phyloP scores from a whole-genome alignment of 2,329 filamentous ascomycete genomes.

The Colletotrichum sansevieriae region DNA sequence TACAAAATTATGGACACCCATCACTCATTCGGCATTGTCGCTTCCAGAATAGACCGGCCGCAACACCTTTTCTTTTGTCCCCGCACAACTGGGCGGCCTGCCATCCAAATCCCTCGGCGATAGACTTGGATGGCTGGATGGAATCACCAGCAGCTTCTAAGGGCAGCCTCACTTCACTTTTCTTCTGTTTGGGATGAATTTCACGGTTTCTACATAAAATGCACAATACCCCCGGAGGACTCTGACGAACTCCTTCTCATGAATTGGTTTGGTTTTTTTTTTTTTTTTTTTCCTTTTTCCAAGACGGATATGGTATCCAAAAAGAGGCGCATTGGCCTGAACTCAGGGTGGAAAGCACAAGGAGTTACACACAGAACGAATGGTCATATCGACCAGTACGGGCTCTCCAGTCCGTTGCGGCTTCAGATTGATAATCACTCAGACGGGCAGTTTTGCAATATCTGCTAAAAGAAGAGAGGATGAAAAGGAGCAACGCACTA shows the following conservation, averaged over 20 bases:
- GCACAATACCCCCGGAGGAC: constrained; percentile 42
- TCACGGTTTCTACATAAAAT: constrained; percentile 40
- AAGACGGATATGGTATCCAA: constrained; percentile 23
- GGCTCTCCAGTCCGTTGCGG: background rate
- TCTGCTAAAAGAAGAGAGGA: background rate
- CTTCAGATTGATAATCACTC: background rate
- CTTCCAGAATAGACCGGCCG: constrained; percentile 18
- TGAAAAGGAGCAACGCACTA: background rate
- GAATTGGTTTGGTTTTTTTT: constrained; percentile 37
- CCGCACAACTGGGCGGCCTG: background rate
- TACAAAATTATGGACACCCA: constrained; percentile 28
- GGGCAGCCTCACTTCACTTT: constrained; percentile 34
- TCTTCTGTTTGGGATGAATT: constrained; percentile 29
- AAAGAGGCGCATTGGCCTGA: constrained; percentile 19
- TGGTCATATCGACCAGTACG: background rate
- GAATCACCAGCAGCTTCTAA: constrained; percentile 1
- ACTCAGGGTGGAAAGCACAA: background rate
- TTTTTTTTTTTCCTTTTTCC: no score
- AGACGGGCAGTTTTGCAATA: background rate
- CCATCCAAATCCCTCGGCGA: constrained; percentile 24
- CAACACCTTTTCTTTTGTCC: constrained; percentile 30
- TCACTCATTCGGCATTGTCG: constrained; percentile 20
- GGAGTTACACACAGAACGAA: background rate
- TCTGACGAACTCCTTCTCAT: constrained; percentile 26
- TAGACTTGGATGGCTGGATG: constrained; percentile 27